Evolutionary conservation across 2,329 filamentous ascomycete genomes (phyloP).

Genomic region (Eutypa lata): DNA sequence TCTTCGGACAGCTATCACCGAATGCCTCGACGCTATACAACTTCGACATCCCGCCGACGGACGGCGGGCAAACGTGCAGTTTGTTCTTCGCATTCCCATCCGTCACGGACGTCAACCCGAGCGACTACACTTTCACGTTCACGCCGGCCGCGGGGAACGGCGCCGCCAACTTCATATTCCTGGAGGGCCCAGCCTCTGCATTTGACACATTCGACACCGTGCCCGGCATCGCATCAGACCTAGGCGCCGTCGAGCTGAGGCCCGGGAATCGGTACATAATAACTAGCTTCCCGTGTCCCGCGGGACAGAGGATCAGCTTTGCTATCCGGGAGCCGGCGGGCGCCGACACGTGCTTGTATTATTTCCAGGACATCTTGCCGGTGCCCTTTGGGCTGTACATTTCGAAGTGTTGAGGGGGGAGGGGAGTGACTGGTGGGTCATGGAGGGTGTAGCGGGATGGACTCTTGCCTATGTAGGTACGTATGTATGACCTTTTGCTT

Average conservation of each 20-base stretch:
- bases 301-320: slow-evolving; percentile 47
- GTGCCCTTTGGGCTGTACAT: slow-evolving; percentile 35
- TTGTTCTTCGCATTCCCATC: slow-evolving; percentile 63
- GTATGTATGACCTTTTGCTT: too few relatives aligned
- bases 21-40: slow-evolving; percentile 61
- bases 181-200: slow-evolving; percentile 41
- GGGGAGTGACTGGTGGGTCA: neutral
- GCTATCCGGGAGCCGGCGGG: slow-evolving; percentile 42
- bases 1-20: slow-evolving; percentile 53
- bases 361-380: slow-evolving; percentile 61
- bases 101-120: neutral
- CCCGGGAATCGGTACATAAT: slow-evolving; percentile 55
- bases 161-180: slow-evolving; percentile 45
- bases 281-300: slow-evolving; percentile 49
- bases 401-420: slow-evolving; percentile 21
- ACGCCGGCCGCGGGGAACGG: slow-evolving; percentile 47
- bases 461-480: too few relatives aligned
- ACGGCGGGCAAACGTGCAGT: slow-evolving; percentile 57
- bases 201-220: slow-evolving; percentile 52
- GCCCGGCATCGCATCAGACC: slow-evolving; percentile 41
- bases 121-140: neutral
- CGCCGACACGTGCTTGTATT: slow-evolving; percentile 50
- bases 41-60: slow-evolving; percentile 59
- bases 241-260: slow-evolving; percentile 39
- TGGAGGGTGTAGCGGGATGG: neutral